A percentile compares a stretch with the other conserved stretches of the same genome.
Conservation (phyloP, 1,139 yeast genomes). For the Pichia sorboxylosa region DNA sequence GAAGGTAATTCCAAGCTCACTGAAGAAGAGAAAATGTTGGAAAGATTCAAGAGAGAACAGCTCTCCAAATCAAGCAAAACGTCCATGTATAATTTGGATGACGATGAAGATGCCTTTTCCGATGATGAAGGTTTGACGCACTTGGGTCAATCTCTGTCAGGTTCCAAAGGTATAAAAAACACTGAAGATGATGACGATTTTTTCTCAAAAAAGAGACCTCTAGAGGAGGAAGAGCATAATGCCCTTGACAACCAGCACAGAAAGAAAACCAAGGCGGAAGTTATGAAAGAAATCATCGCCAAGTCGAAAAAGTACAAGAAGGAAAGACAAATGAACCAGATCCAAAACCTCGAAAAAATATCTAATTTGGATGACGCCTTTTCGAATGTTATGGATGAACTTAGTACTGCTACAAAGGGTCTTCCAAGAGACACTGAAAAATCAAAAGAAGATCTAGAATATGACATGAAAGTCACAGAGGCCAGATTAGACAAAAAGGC, state of each 20-base stretch:
- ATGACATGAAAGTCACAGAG: conserved; percentile 70
- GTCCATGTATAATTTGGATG: conserved; percentile 63
- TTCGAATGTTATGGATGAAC: conserved; percentile 62
- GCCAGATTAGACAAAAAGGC: conserved; percentile 79
- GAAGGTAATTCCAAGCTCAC: conserved; percentile 63
- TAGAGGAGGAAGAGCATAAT: conserved; percentile 24
- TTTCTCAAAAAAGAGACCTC: conserved; percentile 20
- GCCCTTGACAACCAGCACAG: too few relatives aligned
- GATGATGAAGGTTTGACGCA: conserved; percentile 54
- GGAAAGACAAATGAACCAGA: conserved; percentile 74
- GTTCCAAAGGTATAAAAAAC: conserved; percentile 31
- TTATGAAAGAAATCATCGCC: conserved; percentile 93
- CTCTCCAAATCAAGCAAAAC: conserved; percentile 45
- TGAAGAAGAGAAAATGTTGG: conserved; percentile 89
- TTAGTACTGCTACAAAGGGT: conserved; percentile 23
- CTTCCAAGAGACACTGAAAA: conserved; percentile 19
- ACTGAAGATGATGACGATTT: conserved; percentile 24
- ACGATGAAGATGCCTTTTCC: conserved; percentile 42
- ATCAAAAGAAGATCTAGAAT: conserved; percentile 41
- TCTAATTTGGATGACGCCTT: conserved; percentile 70
- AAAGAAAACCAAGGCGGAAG: conserved; percentile 84
- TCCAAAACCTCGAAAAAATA: conserved; percentile 57
- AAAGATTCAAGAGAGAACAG: conserved; percentile 82
- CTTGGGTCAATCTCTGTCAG: conserved; percentile 45
- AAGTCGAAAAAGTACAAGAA: conserved; percentile 84